Conservation (phyloP, 148 eudicot genomes). For the Chenopodium album region DNA sequence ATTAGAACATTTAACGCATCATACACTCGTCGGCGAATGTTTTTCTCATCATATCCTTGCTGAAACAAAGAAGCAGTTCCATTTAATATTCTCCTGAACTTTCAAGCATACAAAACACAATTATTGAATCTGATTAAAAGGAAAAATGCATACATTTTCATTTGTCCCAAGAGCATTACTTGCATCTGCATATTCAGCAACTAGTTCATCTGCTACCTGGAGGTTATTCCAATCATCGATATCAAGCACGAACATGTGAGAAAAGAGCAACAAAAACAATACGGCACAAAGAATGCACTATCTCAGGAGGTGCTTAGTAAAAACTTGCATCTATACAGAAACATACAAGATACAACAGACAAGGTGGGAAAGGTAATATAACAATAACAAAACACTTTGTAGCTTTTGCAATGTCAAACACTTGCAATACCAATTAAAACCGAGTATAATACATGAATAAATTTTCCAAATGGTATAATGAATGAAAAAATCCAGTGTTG, state of each 20-base stretch:
- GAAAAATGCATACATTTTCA: slow-evolving; percentile 47
- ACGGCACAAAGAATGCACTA: background rate
- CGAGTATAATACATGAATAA: too few species aligned
- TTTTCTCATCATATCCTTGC: slow-evolving; percentile 90
- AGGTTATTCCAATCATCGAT: slow-evolving; percentile 15
- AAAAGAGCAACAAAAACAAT: slow-evolving; percentile 7
- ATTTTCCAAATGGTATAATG: too few species aligned
- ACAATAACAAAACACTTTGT: background rate
- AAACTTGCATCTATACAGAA: background rate
- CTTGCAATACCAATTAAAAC: background rate
- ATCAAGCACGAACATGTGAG: slow-evolving; percentile 6
- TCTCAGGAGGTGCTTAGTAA: background rate
- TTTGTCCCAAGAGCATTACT: slow-evolving; percentile 45
- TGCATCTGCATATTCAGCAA: slow-evolving; percentile 86
- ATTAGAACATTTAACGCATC: slow-evolving; percentile 93
- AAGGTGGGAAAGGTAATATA: background rate
- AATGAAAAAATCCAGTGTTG: too few species aligned
- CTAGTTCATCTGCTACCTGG: slow-evolving; percentile 98
- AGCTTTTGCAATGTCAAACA: background rate
- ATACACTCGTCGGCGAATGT: slow-evolving; percentile 91
- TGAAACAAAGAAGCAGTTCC: slow-evolving; percentile 23
- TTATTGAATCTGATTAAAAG: background rate
- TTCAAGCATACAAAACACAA: background rate
- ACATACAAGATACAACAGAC: background rate
- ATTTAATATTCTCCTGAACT: background rate